Evolutionary conservation across 768 basidiomycete genomes (phyloP), one percentile per base, ranked within the genome.

Genomic region (Suillus americanus): DNA sequence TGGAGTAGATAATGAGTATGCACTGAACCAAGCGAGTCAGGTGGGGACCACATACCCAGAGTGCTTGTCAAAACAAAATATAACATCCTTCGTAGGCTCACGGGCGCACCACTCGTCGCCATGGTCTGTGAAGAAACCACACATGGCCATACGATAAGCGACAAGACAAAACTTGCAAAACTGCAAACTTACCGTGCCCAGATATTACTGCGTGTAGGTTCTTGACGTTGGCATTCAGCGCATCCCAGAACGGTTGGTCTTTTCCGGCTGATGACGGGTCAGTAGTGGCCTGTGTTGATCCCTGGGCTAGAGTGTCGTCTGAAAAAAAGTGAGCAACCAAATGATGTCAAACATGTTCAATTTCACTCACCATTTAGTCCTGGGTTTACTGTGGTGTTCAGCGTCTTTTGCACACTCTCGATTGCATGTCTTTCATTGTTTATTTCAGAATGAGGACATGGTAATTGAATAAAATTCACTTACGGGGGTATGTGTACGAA

Each of bases 101-200:
- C 89, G 85, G 9, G 84, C 83, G 65, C 91, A 92, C 91, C 91
- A 92, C 72, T 91, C 89, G 64, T 92, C 82, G 1, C 91, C 91
- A 67, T 92, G 91, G 71, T 89, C 90, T 89, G 66, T 43, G 43
- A 65, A 20, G 40, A 28, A 61, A 1, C 30, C 25, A 64, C 7
- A 28, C 28, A 5, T 13, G n/a, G 14, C 30, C 25, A 46, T 48
- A 3, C 14, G 46, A 38, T 9, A 57, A n/a, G 43, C 56, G 13
- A 45, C 63, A 23, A 10, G 23, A 70, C 75, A 43, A 9, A 16
- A 50, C 3, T 50, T 54, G 33, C 10, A 54, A n/a, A 33, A 12
- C 2, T 33, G 18, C 20, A 3, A 30, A n/a, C 33, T 54, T 65
- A 89, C 89, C 89, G 63, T 92, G 90, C 48, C 90, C 90, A 3